A percentile compares a stretch with the other conserved stretches of the same genome.
phyloP scores from a whole-genome alignment of 306 rosid genomes.

The Oemleria cerasiformis region DNA sequence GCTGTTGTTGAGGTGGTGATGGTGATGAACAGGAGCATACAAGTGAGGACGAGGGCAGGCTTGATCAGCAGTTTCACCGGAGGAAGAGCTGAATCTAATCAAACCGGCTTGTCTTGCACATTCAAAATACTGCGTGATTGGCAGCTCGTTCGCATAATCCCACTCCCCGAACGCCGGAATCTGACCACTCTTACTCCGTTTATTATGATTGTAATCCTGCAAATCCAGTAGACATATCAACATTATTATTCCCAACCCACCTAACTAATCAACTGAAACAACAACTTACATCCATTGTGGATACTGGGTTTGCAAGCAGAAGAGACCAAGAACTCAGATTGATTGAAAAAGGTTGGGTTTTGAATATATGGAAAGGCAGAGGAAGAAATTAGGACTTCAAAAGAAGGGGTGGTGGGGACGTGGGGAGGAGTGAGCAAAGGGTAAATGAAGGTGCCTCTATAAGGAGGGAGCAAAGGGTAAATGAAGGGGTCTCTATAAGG shows the following conservation, averaged over 20 bases:
- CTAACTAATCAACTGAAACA: background rate
- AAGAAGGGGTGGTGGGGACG: background rate
- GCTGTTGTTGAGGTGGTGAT: slow-evolving; percentile 23
- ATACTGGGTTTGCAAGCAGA: background rate
- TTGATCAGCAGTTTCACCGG: slow-evolving; percentile 48
- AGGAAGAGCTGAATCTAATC: slow-evolving; percentile 75
- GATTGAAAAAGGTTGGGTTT: background rate
- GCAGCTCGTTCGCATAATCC: slow-evolving; percentile 75
- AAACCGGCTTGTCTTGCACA: slow-evolving; percentile 80
- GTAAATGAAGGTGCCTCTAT: background rate
- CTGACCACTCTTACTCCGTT: slow-evolving; percentile 58
- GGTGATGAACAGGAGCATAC: slow-evolving; percentile 47
- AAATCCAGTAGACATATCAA: background rate
- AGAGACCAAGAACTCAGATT: background rate
- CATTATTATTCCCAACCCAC: background rate
- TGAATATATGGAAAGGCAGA: background rate
- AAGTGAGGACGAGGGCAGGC: slow-evolving; percentile 41
- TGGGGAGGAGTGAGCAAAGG: slow-evolving; percentile 9
- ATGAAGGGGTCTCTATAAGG: background rate
- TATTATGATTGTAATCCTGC: slow-evolving; percentile 22
- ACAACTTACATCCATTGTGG: slow-evolving; percentile 25
- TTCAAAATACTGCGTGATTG: slow-evolving; percentile 92
- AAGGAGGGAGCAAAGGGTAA: background rate
- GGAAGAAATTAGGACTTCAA: background rate
- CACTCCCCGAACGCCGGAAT: slow-evolving; percentile 93